Conservation (phyloP, 768 basidiomycete genomes). For the Dentipellis fragilis region DNA sequence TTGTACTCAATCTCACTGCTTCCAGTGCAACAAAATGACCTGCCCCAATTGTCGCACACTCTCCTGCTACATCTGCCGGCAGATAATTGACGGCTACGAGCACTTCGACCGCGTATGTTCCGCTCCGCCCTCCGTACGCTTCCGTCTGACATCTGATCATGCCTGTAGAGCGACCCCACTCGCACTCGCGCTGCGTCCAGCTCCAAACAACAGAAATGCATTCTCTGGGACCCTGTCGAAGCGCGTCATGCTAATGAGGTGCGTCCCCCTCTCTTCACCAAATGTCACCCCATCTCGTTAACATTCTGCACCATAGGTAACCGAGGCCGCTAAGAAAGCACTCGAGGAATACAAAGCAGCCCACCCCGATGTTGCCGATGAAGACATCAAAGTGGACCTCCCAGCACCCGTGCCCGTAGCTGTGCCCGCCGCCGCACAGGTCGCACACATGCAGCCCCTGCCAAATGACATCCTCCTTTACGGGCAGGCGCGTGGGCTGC, state of each 20-base stretch:
- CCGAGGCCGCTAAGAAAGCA: conserved; percentile 55
- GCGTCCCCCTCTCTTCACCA: conserved; percentile 1
- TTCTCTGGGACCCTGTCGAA: conserved; percentile 61
- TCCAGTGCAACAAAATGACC: conserved; percentile 87
- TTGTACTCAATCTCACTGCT: background rate
- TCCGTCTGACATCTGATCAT: background rate
- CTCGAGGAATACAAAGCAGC: conserved; percentile 47
- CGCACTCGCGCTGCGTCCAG: background rate
- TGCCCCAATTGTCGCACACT: conserved; percentile 63
- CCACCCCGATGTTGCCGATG: conserved; percentile 54
- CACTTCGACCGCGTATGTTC: conserved; percentile 48
- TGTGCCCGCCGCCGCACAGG: background rate
- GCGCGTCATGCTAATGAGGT: conserved; percentile 61
- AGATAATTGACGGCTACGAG: conserved; percentile 64
- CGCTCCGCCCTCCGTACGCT: background rate
- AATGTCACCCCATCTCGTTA: background rate
- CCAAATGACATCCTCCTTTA: background rate
- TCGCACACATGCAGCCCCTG: background rate
- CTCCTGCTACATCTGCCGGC: conserved; percentile 79
- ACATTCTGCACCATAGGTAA: conserved; percentile 37
- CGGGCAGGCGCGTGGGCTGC: background rate
- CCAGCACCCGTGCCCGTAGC: conserved; percentile 21
- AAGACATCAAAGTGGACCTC: conserved; percentile 54
- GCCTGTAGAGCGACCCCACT: conserved; percentile 4
- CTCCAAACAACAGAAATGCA: conserved; percentile 37